phyloP scores from a whole-genome alignment of 2,329 filamentous ascomycete species.

The Leptographium flavum region DNA sequence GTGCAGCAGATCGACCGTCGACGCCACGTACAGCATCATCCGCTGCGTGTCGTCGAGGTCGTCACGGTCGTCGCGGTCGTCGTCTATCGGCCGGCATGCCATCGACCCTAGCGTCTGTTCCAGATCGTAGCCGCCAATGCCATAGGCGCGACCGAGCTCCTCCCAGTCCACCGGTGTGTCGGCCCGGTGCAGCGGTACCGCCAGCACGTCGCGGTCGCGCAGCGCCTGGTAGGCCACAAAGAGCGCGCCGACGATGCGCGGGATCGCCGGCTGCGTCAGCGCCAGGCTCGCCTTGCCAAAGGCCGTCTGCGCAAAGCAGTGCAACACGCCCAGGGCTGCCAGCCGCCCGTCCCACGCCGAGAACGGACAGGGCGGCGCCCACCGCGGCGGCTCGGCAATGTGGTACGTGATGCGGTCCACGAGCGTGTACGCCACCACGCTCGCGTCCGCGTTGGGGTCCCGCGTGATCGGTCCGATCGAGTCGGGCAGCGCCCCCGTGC shows the following conservation, averaged over 20 bases:
- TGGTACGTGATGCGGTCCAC: constrained; percentile 50
- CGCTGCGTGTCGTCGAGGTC: constrained; percentile 7
- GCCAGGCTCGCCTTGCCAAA: constrained; percentile 54
- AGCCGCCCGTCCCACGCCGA: constrained; percentile 28
- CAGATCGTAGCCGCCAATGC: constrained; percentile 9
- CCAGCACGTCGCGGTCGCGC: constrained; percentile 3
- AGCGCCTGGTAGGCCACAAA: constrained; percentile 9
- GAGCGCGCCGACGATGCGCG: constrained; percentile 43
- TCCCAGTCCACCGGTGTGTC: constrained; percentile 1
- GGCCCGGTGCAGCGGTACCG: constrained; percentile 4
- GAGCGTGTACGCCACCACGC: constrained; percentile 29
- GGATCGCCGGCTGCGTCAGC: constrained; percentile 53
- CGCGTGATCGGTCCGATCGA: constrained; percentile 51
- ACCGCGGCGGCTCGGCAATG: constrained; percentile 40
- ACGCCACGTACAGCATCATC: constrained; percentile 32
- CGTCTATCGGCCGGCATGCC: not conserved
- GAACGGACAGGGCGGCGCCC: constrained; percentile 20
- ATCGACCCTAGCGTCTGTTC: not conserved
- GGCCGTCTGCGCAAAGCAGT: constrained; percentile 45
- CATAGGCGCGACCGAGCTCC: constrained; percentile 4
- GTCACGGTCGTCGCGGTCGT: not conserved
- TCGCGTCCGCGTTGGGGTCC: constrained; percentile 25
- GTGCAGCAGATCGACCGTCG: constrained; percentile 35
- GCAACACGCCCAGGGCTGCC: constrained; percentile 37
- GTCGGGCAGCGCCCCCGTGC: constrained; percentile 46